phyloP scores from a whole-genome alignment of 2,329 filamentous ascomycete genomes.

The Akanthomyces dipterigenus region DNA sequence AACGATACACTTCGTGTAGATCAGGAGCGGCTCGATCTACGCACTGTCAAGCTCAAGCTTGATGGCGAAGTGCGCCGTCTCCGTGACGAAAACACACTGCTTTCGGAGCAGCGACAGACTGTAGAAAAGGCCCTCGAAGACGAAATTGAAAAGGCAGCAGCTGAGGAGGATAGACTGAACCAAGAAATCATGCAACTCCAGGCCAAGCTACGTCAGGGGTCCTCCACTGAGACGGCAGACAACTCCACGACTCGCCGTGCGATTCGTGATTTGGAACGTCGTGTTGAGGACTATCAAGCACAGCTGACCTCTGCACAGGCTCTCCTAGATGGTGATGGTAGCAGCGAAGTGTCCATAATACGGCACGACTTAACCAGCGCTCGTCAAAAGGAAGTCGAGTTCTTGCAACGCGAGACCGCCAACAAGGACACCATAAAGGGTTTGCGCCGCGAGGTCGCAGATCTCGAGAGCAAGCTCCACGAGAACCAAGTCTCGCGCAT shows the following conservation, averaged over 20 bases:
- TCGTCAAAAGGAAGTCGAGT: constrained; percentile 59
- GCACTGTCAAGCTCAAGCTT: constrained; percentile 59
- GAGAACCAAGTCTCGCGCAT: constrained; percentile 50
- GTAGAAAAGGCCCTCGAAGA: constrained; percentile 58
- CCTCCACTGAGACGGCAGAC: constrained; percentile 44
- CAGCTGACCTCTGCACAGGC: constrained; percentile 30
- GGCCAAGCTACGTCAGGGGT: constrained; percentile 36
- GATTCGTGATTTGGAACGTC: constrained; percentile 57
- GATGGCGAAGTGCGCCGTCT: constrained; percentile 61
- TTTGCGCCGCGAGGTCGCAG: constrained; percentile 57
- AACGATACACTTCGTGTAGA: constrained; percentile 56
- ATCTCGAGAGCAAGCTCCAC: constrained; percentile 61
- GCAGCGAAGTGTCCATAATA: constrained; percentile 52
- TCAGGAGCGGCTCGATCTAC: constrained; percentile 62
- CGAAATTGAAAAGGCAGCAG: constrained; percentile 58
- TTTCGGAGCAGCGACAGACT: constrained; percentile 49
- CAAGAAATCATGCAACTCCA: constrained; percentile 49
- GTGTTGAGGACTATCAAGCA: constrained; percentile 48
- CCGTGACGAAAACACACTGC: constrained; percentile 54
- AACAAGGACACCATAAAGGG: constrained; percentile 57
- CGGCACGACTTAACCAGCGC: constrained; percentile 57
- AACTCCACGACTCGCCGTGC: constrained; percentile 54
- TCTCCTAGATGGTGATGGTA: constrained; percentile 33
- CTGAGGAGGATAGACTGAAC: constrained; percentile 58
- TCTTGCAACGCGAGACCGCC: constrained; percentile 57